These are phyloP conservation scores for Pyracantha coccinea DNA, from an alignment of 331 rosid genomes.

Conservation along the genomic window DNA sequence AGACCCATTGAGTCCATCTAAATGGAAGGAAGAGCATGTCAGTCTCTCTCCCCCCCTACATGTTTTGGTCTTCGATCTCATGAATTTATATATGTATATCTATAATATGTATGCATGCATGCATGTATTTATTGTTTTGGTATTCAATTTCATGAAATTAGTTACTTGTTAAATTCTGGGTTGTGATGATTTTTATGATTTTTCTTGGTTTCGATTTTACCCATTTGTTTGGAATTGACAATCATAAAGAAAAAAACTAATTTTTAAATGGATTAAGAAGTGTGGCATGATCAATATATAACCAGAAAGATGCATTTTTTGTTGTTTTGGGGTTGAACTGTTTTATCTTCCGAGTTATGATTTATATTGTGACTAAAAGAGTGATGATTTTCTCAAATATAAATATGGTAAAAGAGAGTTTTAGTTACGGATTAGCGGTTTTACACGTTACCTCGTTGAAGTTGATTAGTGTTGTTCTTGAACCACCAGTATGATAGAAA, in stretches of 20 bases:
- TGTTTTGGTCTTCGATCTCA: not conserved
- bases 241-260: not conserved
- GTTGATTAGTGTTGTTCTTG: not conserved
- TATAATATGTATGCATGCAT: not conserved
- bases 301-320: not conserved
- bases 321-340: not conserved
- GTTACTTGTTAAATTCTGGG: not conserved
- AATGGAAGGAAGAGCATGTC: slow-evolving; percentile 98
- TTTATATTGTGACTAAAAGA: not conserved
- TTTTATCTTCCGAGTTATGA: not conserved
- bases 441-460: not conserved
- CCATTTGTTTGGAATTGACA: not conserved
- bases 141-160: not conserved
- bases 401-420: not conserved
- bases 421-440: not conserved
- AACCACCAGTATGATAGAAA: not conserved
- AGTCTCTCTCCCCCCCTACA: slow-evolving; percentile 16
- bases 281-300: not conserved
- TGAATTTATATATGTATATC: not conserved
- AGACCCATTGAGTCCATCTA: slow-evolving; percentile 85
- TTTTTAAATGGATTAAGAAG: not conserved
- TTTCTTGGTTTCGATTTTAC: not conserved
- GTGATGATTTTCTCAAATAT: not conserved
- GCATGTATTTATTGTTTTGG: not conserved
- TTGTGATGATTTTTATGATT: not conserved